Evolutionary conservation across 805 yeast genomes (phyloP), one percentile per base, ranked within the genome.

Genomic region (Spathaspora arborariae): DNA sequence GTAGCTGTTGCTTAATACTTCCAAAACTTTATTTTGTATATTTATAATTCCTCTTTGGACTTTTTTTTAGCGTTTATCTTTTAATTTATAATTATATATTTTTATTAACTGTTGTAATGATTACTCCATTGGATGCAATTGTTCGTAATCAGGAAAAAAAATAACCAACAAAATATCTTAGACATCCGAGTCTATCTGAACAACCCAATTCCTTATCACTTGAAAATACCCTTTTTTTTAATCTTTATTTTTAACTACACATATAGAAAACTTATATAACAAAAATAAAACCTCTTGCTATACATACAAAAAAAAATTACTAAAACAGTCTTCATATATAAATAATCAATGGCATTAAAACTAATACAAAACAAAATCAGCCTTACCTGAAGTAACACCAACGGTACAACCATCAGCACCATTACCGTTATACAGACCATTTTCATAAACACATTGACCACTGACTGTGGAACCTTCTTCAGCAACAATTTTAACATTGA

Each of bases 381-480:
- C 97, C 54, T 72, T 72, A 67, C 99, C 98, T 26, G 75, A 66
- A 49, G 89, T 81, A 54, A 92, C 95, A 55, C 95, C 83, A 54
- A 85, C 96, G 45, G 98, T 92, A 81, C 98, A 92, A 57, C 98
- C 98, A 58, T 82, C 89, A 39, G 83, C 51, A 54, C 89, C 88
- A 51, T 67, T 65, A 47, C 86, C 88, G 51, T 69, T 68, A 75
- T 84, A 88, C 20, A 57, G 47, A 57, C 98, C 98, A 62, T 87
- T 74, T 60, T 77, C 86, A 74, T 90, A 91, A 41, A 67, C 67
- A 76, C 99, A 92, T 41, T 76, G 72, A 51, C 98, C 97, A 56
- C 74, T 74, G 40, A 72, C 74, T 45, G 79, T 67, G 41, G 81
- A 80, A 49, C 80, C 84, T 45, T 78, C 79, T 56, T 60, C 62